phyloP scores from a whole-genome alignment of 2,329 filamentous ascomycete species.

The Penicillium freii region DNA sequence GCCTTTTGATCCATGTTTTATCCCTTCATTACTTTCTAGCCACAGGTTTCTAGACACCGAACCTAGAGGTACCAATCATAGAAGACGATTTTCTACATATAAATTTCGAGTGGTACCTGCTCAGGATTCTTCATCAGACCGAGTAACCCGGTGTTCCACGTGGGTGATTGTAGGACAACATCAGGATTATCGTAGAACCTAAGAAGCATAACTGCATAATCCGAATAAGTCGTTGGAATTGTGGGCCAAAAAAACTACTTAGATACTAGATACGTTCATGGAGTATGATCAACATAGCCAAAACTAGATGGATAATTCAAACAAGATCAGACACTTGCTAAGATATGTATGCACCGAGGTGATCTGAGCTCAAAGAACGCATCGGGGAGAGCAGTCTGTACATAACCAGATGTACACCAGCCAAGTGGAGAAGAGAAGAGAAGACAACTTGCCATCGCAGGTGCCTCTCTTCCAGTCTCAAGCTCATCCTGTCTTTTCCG shows the following conservation, averaged over 20 bases:
- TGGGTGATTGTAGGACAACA: neutral
- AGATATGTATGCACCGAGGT: conserved; percentile 20
- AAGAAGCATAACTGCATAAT: neutral
- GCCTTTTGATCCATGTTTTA: neutral
- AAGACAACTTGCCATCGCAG: neutral
- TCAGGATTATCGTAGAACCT: neutral
- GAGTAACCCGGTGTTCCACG: neutral
- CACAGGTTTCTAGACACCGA: neutral
- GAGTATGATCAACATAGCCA: conserved; percentile 7
- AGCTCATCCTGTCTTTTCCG: conserved; percentile 1
- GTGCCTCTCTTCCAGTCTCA: conserved; percentile 3
- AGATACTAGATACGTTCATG: neutral
- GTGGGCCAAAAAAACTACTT: neutral
- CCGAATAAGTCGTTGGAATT: neutral
- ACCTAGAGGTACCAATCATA: neutral
- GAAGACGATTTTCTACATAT: neutral
- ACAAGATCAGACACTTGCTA: conserved; percentile 5
- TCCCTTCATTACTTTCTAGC: neutral
- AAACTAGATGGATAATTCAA: neutral
- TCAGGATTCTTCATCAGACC: too few species aligned
- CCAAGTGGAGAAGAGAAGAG: conserved; percentile 10
- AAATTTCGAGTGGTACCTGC: neutral
- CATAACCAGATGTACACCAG: conserved; percentile 28
- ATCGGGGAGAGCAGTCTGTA: conserved; percentile 14
- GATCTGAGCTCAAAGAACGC: conserved; percentile 2